Percentiles rank a stretch among this genome's conserved stretches.
phyloP scores from a whole-genome alignment of 345 rosid species.

The Dipteronia dyeriana region DNA sequence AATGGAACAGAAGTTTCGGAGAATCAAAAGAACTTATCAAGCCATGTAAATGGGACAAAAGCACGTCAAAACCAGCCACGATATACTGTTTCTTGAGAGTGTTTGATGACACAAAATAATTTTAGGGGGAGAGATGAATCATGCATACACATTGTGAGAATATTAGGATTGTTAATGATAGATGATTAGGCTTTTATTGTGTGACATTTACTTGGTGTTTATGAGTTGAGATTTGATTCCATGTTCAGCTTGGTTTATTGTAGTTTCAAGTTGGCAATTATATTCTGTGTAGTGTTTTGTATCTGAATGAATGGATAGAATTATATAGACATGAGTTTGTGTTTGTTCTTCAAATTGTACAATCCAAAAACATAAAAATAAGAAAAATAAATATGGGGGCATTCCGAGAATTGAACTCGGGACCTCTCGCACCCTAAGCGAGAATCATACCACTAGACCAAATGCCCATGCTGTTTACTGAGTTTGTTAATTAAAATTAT shows the following conservation, averaged over 20 bases:
- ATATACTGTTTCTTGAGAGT: slow-evolving; percentile 41
- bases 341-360: background rate
- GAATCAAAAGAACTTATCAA: slow-evolving; percentile 26
- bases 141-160: background rate
- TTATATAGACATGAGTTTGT: background rate
- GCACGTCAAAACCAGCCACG: slow-evolving; percentile 37
- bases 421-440: slow-evolving; percentile 94
- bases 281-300: background rate
- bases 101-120: background rate
- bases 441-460: slow-evolving; percentile 91
- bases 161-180: slow-evolving; percentile 6
- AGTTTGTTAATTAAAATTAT: no score
- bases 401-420: slow-evolving; percentile 90
- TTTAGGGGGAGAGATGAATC: background rate
- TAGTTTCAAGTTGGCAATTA: background rate
- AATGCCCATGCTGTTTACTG: slow-evolving; percentile 41
- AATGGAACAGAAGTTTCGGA: slow-evolving; percentile 25
- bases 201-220: background rate
- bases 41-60: slow-evolving; percentile 21
- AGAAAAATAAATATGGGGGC: background rate
- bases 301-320: background rate
- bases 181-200: background rate
- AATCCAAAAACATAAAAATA: background rate
- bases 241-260: background rate
- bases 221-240: background rate